Base-by-base conservation (phyloP, 352 stramenopile genomes). In the Aphanomyces invadans region DNA sequence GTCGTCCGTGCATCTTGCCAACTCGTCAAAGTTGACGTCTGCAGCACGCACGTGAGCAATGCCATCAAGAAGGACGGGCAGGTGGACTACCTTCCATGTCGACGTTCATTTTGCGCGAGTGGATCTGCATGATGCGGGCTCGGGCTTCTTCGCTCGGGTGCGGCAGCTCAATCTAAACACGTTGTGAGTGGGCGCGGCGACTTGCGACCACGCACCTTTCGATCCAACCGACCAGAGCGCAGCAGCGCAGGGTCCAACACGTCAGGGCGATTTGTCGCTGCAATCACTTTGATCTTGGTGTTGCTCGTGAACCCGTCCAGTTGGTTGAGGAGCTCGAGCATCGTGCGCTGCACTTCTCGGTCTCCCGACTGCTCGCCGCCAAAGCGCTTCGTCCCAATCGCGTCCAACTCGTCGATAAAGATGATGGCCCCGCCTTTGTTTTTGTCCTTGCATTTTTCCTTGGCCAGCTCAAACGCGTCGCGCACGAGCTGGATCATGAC, bases 391-490 rank as follows among this genome's bases (percentile, higher is more conserved):
- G 96, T 98, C 64, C 96, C 97, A 77, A 99, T 98, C 9, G 96
- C 97, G 86, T 99, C 97, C 70, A 99, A 63, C 81, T 99, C 97
- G 73, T 99, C 97, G 79, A 99, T 99, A 77, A 99, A 99, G 65
- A 99, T 98, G 75, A 99, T 99, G 29, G 95, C 96, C 25, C 96
- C 96, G 31, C 85, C 80, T 19, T 78, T 81, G 3, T 88, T 77
- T 65, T 95, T 81, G 48, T 97, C 83, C 62, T 97, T 89, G 66
- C 89, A 79, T 86, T 97, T 97, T 63, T 97, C 90, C 71, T 95
- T 96, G 25, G 90, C 90, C 53, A 97, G 69, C 62, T 98, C 95
- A 74, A 99, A 99, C 0, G 96, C 96, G 76, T 99, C 97, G 53
- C 97, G 86, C 69, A 99, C 96, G 12, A 99, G 78, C 79, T 98